Evolutionary conservation across 1,139 yeast genomes (phyloP), one percentile per base, ranked within the genome.

Genomic region (Pichia sp.): DNA sequence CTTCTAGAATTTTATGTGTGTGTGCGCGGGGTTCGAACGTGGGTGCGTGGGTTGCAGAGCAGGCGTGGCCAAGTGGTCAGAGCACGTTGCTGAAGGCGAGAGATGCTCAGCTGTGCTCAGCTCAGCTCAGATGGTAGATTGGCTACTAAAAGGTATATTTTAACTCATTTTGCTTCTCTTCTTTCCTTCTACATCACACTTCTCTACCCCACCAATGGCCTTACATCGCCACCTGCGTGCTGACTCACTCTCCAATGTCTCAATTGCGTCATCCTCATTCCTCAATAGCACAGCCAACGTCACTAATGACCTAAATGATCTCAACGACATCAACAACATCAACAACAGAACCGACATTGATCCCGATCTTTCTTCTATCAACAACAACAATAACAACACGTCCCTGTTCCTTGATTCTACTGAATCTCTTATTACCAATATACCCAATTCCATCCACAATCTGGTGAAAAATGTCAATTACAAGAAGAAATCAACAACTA

Each of bases 401-500:
- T 25, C 39, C 8, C 15, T 40, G 7, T 18, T 40, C 8, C 26
- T 37, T 8, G 40, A 40, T 29, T 37, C 43, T 5, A 27, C 40
- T 20, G 43, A 40, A 23, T 28, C 31, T 7, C 16, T 34, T 10
- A 27, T 34, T 15, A 14, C 23, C 8, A 16, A 37, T 20, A 32
- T 38, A 11, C 45, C 47, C 6, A 44, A 44, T 14, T 25, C 45
- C 3, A 44, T 44, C 18, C 37, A 24, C 26, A 46, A 48, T 18
- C 24, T 56, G 45, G 80, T 86, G 1, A 72, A 78, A 36, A 80
- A 74, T 33, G 73, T 77, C 3, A 82, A 78, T 51, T 54, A 65
- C 18, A 68, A 71, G 16, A 57, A 73, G 29, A 59, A 63, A 34
- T 55, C 59, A n/a, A 56, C 46, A 38, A 53, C 50, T 24, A 49